Percentiles rank a stretch among this genome's conserved stretches.
Conservation (phyloP, 2,329 filamentous ascomycete genomes). For the Aureobasidium mangrovei region DNA sequence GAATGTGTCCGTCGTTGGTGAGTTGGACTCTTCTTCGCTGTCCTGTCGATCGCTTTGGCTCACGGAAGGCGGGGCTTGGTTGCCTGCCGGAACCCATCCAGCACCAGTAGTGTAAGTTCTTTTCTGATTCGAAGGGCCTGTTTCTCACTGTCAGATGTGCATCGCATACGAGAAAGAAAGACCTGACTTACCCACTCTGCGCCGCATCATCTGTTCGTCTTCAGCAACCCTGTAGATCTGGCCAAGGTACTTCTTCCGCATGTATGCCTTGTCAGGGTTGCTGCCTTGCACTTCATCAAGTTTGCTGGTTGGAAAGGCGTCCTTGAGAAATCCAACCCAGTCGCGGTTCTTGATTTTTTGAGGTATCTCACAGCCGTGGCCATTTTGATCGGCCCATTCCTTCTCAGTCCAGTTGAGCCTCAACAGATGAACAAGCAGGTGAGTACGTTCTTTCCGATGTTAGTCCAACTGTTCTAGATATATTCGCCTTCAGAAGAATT, state of each 20-base stretch:
- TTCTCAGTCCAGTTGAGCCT: slow-evolving; percentile 12
- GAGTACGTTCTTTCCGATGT: slow-evolving; percentile 2
- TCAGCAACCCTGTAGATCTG: slow-evolving; percentile 11
- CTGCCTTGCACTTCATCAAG: slow-evolving; percentile 4
- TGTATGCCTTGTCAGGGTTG: slow-evolving; percentile 7
- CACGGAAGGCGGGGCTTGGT: neutral
- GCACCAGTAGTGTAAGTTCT: slow-evolving; percentile 1
- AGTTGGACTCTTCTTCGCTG: slow-evolving; percentile 6
- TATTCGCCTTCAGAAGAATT: neutral
- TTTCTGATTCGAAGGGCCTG: neutral
- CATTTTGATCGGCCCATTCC: slow-evolving; percentile 10
- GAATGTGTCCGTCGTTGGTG: neutral
- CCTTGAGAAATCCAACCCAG: slow-evolving; percentile 12
- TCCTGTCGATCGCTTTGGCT: neutral
- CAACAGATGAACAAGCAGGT: slow-evolving; percentile 12
- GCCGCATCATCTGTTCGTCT: slow-evolving; percentile 5
- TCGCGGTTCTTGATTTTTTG: slow-evolving; percentile 2
- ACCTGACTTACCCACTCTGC: slow-evolving; percentile 1
- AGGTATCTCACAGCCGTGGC: slow-evolving; percentile 5
- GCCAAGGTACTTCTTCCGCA: slow-evolving; percentile 6
- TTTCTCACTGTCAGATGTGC: neutral
- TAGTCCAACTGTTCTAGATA: neutral
- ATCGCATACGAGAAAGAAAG: neutral
- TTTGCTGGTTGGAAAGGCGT: slow-evolving; percentile 10
- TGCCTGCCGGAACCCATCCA: slow-evolving; percentile 5